Percentiles rank a stretch among this genome's conserved stretches.
Evolutionary conservation across 2,329 filamentous ascomycete genomes (phyloP).

Genomic region (Akanthomyces muscarius): DNA sequence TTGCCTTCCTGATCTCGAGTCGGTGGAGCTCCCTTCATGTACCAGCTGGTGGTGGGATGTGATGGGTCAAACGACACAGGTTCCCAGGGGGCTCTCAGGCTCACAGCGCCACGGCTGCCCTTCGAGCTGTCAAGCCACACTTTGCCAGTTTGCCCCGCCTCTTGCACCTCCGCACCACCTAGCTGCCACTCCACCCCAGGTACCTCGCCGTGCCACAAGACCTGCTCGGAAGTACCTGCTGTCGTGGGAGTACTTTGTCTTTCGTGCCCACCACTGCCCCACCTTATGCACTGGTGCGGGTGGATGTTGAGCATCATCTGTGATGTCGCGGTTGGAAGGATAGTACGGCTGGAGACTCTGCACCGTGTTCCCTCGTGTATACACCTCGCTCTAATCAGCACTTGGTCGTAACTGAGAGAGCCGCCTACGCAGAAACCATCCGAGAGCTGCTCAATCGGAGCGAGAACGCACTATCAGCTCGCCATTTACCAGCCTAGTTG

Average conservation of each 20-base stretch:
- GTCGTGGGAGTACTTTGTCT: background rate
- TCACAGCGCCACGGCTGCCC: background rate
- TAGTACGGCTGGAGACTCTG: background rate
- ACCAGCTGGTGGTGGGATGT: conserved; percentile 3
- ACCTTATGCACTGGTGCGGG: background rate
- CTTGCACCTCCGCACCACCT: background rate
- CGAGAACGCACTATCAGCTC: background rate
- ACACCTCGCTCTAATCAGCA: background rate
- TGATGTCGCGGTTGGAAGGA: background rate
- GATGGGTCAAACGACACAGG: background rate
- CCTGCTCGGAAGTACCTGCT: background rate
- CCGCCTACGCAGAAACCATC: background rate
- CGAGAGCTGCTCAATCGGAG: background rate
- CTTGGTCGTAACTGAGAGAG: background rate
- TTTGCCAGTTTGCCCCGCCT: conserved; percentile 1
- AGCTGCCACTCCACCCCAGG: background rate
- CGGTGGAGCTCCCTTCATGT: conserved; percentile 13
- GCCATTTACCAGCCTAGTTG: background rate
- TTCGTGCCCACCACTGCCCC: conserved; percentile 6
- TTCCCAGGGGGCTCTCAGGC: background rate
- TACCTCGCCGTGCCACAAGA: background rate
- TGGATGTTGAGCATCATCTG: background rate
- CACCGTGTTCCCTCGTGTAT: background rate
- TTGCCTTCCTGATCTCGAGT: conserved; percentile 9
- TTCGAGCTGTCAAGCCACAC: conserved; percentile 7